Conservation (phyloP, 768 basidiomycete species). For the Scleroderma bovista region DNA sequence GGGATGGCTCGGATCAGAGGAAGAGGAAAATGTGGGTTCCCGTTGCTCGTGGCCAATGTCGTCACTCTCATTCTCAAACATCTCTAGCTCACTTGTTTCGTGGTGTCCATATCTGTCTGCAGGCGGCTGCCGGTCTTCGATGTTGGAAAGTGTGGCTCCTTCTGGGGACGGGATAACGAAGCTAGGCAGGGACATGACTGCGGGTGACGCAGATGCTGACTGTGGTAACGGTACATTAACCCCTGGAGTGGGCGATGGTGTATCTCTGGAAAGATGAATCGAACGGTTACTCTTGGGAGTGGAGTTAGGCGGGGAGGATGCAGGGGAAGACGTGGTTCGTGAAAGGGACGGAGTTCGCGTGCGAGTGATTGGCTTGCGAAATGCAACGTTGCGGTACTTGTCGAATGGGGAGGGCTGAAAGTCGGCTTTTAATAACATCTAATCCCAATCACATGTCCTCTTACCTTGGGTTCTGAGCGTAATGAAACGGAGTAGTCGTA, state of each 20-base stretch:
- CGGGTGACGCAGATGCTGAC: constrained; percentile 47
- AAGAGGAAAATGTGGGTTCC: constrained; percentile 73
- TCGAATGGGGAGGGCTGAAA: constrained; percentile 54
- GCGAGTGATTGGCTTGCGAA: constrained; percentile 47
- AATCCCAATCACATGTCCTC: constrained; percentile 6
- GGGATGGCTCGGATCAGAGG: constrained; percentile 38
- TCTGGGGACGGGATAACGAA: constrained; percentile 17
- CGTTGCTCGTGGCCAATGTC: constrained; percentile 24
- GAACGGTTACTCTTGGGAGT: constrained; percentile 58
- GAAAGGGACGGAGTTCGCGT: constrained; percentile 65
- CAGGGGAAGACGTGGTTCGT: constrained; percentile 51
- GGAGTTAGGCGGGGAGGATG: constrained; percentile 57
- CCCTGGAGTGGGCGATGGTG: constrained; percentile 45
- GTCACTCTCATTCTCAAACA: constrained; percentile 16
- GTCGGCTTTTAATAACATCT: not conserved
- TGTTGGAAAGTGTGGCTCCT: constrained; percentile 11
- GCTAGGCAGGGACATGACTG: constrained; percentile 25
- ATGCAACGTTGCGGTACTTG: constrained; percentile 57
- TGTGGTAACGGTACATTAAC: constrained; percentile 47
- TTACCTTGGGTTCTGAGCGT: constrained; percentile 56
- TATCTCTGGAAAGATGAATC: constrained; percentile 31
- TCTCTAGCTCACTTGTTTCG: constrained; percentile 19
- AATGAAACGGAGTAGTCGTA: constrained; percentile 56
- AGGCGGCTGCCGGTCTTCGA: constrained; percentile 9
- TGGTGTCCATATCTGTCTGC: constrained; percentile 3